Evolutionary conservation across 2,329 filamentous ascomycete species (phyloP).

Genomic region (Xylariaceae sp.): DNA sequence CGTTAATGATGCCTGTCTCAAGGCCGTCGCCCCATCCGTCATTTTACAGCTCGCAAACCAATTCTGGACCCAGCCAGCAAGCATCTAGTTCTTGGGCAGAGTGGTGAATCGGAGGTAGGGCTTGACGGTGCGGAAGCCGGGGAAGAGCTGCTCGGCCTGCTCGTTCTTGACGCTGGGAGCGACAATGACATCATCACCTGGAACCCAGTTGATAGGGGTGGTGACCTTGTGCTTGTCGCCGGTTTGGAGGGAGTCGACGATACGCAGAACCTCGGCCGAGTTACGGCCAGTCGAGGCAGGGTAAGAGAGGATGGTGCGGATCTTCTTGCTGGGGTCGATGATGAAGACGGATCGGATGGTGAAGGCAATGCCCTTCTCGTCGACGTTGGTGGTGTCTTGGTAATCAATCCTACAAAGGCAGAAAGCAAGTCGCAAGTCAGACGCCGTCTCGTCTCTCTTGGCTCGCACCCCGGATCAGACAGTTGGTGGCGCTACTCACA

Average conservation of each 20-base stretch:
- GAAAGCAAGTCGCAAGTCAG: conserved; percentile 6
- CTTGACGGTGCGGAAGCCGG: conserved; percentile 67
- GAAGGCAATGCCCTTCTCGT: conserved; percentile 80
- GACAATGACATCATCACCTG: conserved; percentile 89
- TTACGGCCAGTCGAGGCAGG: conserved; percentile 87
- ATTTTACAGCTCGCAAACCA: neutral
- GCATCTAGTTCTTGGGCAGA: conserved; percentile 53
- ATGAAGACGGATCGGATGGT: conserved; percentile 94
- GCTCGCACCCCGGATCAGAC: neutral
- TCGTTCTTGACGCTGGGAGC: conserved; percentile 79
- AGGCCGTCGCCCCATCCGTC: neutral
- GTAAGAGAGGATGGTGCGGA: conserved; percentile 89
- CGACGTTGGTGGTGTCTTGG: conserved; percentile 78
- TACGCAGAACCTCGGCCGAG: conserved; percentile 73
- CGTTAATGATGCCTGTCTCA: no score
- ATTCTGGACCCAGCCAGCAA: neutral
- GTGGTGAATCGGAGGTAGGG: conserved; percentile 73
- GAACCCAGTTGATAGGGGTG: conserved; percentile 87
- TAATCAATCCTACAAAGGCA: conserved; percentile 66
- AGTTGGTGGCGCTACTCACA: conserved; percentile 47
- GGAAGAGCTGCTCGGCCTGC: conserved; percentile 85
- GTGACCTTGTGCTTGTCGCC: conserved; percentile 86
- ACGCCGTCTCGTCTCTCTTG: neutral
- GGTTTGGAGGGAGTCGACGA: conserved; percentile 75
- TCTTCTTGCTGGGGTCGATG: conserved; percentile 91